A percentile compares a stretch with the other conserved stretches of the same genome.
phyloP scores from a whole-genome alignment of 495 filamentous ascomycete species.

The Physcia stellaris region DNA sequence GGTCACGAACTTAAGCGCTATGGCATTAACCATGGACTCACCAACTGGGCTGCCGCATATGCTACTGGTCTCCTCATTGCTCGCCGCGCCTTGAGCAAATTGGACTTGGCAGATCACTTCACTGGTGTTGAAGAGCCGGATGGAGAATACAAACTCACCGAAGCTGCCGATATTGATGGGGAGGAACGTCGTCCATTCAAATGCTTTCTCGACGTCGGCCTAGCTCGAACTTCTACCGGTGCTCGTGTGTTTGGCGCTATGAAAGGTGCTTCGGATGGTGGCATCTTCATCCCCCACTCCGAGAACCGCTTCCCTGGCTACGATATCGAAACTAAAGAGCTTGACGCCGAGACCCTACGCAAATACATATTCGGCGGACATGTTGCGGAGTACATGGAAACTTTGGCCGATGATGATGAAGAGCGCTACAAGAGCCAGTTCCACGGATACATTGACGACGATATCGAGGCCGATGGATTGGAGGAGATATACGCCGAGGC shows the following conservation, averaged over 20 bases:
- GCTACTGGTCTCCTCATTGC: conserved; percentile 91
- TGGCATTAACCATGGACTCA: conserved; percentile 93
- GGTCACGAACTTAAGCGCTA: conserved; percentile 94
- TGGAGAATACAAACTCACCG: conserved; percentile 88
- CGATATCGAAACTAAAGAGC: conserved; percentile 93
- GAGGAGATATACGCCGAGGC: conserved; percentile 95
- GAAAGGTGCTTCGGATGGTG: conserved; percentile 99
- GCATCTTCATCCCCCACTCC: conserved; percentile 92
- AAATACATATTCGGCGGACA: conserved; percentile 99
- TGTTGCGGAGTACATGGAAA: conserved; percentile 99
- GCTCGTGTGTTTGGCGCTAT: conserved; percentile 97
- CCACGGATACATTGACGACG: conserved; percentile 90
- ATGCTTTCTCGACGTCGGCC: conserved; percentile 93
- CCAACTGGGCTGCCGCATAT: conserved; percentile 99
- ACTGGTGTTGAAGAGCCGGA: conserved; percentile 84
- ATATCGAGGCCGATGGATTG: conserved; percentile 87
- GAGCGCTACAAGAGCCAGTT: conserved; percentile 99
- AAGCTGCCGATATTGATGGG: conserved; percentile 73
- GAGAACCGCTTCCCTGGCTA: conserved; percentile 98
- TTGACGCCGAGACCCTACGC: conserved; percentile 89
- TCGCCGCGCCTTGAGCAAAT: conserved; percentile 91
- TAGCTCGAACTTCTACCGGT: conserved; percentile 91
- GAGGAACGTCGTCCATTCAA: conserved; percentile 94
- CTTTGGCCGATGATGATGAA: conserved; percentile 97
- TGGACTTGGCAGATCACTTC: conserved; percentile 84